These are phyloP conservation scores for Knoxdaviesia proteae DNA, from an alignment of 2,329 filamentous ascomycete species.

Conservation along the genomic window DNA sequence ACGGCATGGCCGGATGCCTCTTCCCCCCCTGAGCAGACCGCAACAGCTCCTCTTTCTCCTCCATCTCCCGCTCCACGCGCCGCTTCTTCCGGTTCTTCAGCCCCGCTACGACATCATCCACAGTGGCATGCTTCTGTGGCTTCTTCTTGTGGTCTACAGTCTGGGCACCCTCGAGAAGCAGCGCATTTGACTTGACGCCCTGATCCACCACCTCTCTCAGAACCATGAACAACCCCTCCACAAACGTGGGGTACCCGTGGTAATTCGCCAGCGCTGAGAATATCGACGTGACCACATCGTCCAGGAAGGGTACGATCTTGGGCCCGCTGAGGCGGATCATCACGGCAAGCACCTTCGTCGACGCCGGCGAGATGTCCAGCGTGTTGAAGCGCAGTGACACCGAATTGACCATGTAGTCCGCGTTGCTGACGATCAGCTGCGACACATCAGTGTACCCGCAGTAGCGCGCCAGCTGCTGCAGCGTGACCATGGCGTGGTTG, in stretches of 20 bases:
- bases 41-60: constrained; percentile 9
- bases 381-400: constrained; percentile 76
- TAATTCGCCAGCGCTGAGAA: constrained; percentile 89
- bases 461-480: constrained; percentile 58
- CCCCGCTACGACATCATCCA: constrained; percentile 29
- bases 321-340: constrained; percentile 79
- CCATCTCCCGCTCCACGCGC: constrained; percentile 12
- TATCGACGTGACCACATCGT: constrained; percentile 77
- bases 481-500: constrained; percentile 59
- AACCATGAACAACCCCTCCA: constrained; percentile 68
- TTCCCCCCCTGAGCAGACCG: too few species aligned
- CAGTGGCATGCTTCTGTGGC: constrained; percentile 11
- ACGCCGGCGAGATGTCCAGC: constrained; percentile 79
- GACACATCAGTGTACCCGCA: constrained; percentile 59
- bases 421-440: constrained; percentile 70
- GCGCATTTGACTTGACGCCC: constrained; percentile 38
- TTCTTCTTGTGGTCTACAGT: constrained; percentile 22
- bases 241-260: constrained; percentile 74
- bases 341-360: constrained; percentile 79
- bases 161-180: constrained; percentile 22
- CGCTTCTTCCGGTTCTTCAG: constrained; percentile 34
- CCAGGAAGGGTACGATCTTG: constrained; percentile 63
- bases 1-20: constrained; percentile 13
- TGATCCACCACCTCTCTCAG: constrained; percentile 69
- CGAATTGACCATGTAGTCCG: constrained; percentile 91